Base-by-base conservation (phyloP, 768 basidiomycete genomes). In the Coprinopsis marcescibilis region DNA sequence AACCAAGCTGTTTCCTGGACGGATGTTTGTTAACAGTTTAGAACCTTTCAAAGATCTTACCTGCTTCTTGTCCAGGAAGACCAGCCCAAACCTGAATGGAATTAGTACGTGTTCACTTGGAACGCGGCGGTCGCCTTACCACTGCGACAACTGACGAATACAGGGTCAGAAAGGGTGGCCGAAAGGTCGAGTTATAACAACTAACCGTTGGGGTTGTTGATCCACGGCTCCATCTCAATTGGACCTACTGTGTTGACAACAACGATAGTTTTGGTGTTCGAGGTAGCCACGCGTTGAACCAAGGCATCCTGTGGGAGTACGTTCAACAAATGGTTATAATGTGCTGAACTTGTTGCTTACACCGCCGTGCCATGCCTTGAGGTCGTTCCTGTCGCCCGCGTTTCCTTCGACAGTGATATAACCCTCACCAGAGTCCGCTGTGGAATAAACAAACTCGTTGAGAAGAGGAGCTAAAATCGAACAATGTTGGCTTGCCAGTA, bases 191-290 rank as follows among this genome's bases (percentile, higher is more conserved):
- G n/a, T n/a, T 8, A 19, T 39, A 7, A 13, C 2, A 1, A 49
- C 66, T 24, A 47, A 69, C 63, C 68, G 57, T 84, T 83, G 2
- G 70, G 60, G 52, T 82, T 67, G 43, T 71, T 69, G 33, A 78
- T 75, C 77, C 81, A 82, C 17, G 71, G 52, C 60, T 83, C 77
- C 65, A 76, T 65, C 24, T 68, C 67, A 41, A 82, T 74, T 0
- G 77, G 73, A 0, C 84, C 84, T 37, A 83, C 81, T 6, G 75
- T 71, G 57, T 87, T 79, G 3, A 85, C 70, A 8, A 86, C 74
- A 29, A 87, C 84, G 27, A 89, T 66, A 1, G 80, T 83, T 55
- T 77, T 75, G 20, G 69, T 61, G 55, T 80, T 80, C n/a, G 65
- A 66, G 20, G 64, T 62, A 2, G 84, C 81, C 12, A 79, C 79